Conservation (phyloP, 495 filamentous ascomycete genomes). For the Melanomma pulvis-pyrius region DNA sequence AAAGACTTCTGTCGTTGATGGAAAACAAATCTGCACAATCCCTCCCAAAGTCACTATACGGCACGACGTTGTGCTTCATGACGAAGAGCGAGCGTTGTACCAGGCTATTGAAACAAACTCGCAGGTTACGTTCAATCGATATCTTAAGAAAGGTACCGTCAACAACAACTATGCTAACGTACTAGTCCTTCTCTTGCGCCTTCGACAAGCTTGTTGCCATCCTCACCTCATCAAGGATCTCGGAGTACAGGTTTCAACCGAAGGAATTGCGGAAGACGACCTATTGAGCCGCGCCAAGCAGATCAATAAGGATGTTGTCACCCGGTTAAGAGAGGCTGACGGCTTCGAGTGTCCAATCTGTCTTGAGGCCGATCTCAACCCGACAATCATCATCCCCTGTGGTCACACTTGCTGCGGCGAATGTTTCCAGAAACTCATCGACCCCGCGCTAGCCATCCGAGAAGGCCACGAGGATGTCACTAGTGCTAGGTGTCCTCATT, state of each 20-base stretch:
- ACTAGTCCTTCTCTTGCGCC: slow-evolving; percentile 79
- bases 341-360: slow-evolving; percentile 74
- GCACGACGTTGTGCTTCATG: slow-evolving; percentile 69
- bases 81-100: slow-evolving; percentile 76
- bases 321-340: slow-evolving; percentile 64
- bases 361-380: slow-evolving; percentile 72
- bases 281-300: slow-evolving; percentile 68
- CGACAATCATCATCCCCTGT: slow-evolving; percentile 81
- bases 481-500: slow-evolving; percentile 74
- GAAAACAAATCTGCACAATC: slow-evolving; percentile 76
- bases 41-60: slow-evolving; percentile 69
- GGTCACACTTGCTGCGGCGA: slow-evolving; percentile 81
- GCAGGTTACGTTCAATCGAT: slow-evolving; percentile 74
- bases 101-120: slow-evolving; percentile 67
- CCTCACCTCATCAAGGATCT: slow-evolving; percentile 85
- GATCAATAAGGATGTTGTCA: slow-evolving; percentile 63
- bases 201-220: slow-evolving; percentile 92
- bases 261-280: slow-evolving; percentile 54
- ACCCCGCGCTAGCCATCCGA: slow-evolving; percentile 57
- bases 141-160: slow-evolving; percentile 69
- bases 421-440: slow-evolving; percentile 75
- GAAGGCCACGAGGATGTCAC: slow-evolving; percentile 60
- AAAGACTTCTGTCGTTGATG: slow-evolving; percentile 82
- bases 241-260: slow-evolving; percentile 57
- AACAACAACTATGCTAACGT: slow-evolving; percentile 83